Base-by-base conservation (phyloP, 345 rosid genomes). In the sweet orange (Citrus sinensis) region DNA sequence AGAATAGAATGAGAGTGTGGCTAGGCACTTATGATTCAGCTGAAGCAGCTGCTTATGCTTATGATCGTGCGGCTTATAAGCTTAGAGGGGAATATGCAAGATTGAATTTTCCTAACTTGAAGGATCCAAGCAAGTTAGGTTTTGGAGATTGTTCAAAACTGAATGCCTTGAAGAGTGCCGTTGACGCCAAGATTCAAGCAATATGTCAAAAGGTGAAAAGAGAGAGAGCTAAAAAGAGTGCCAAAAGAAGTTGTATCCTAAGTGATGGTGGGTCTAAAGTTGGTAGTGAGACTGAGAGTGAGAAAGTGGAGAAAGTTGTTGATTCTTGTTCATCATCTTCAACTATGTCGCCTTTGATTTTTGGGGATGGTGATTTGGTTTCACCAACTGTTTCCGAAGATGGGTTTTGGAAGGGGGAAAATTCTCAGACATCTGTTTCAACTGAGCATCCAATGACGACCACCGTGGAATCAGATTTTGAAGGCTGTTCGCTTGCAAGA, bases 21-120 rank as follows among this genome's bases (percentile, higher is more conserved):
- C 81, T 96, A 42, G 99, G 99, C 9, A 96, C 99, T 76, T 96
- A 91, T 24, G 97, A 92, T 17, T 89, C 97, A 2, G 94, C 98
- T 0, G 95, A 96, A 82, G 92, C 98, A 20, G 99, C 98, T 5
- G 98, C 98, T 32, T 94, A 89, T 70, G 98, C 99, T 46, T 96
- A 96, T 68, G 99, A 96, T 75, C 89, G 95, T n/a, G 99, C 98
- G 4, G 99, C 99, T n/a, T 92, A 94, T 66, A 94, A 94, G 85
- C 94, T 96, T 14, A 83, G 99, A 51, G 98, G 99, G 14, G 98
- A 96, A 73, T 94, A 96, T 73, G 99, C 99, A 1, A 83, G 94
- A 65, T 82, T 94, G 79, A 96, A 96, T 77, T 96, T 96, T 78
- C 98, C 98, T 0, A 90, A 94, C 75, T 83, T 90, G 17, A 90